Evolutionary conservation across 2,329 filamentous ascomycete species (phyloP), one percentile per base, ranked within the genome.

Genomic region (Metarhizium sp.): DNA sequence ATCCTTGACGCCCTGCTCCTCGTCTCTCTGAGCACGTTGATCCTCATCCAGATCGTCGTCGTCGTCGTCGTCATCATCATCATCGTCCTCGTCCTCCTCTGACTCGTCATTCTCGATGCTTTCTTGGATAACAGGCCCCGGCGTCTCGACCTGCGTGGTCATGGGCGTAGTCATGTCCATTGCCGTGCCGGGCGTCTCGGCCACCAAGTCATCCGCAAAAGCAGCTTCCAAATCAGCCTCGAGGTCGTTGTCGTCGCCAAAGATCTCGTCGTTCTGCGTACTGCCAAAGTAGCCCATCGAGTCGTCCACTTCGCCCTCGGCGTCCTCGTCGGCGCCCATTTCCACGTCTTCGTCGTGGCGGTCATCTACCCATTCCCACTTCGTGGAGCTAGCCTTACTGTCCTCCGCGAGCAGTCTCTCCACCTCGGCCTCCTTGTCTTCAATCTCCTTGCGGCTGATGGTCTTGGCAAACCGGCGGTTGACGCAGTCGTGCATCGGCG

Each of bases 401-500:
- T 96, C 91, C 45, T 85, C 82, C 48, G 79, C 78, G 3, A 95
- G 76, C 38, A 95, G 73, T 48, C 86, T 79, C 59, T 90, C 84
- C 38, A 95, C 89, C 61, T 88, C 82, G 55, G 85, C 82, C 65
- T 95, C 90, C 51, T 92, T 90, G 61, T 90, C 86, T 66, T 92
- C 87, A 59, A 94, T 92, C 60, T 92, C 88, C 57, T 90, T 86
- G 56, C 91, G 85, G 58, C 86, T 90, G 53, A 92, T 82, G 3
- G 90, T 85, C 66, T 92, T 91, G 56, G 90, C 83, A 71, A 95
- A 95, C 36, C 91, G 81, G 32, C 89, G 83, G 67, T 90, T 90
- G 47, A 88, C 79, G 47, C 87, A 90, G 74, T 89, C 90, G 66
- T 90, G 87, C 85, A 95, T 89, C 1, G 91, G 91, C 5, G 91